Base-by-base conservation (phyloP, 352 stramenopile species). In the Phytophthora syringae region DNA sequence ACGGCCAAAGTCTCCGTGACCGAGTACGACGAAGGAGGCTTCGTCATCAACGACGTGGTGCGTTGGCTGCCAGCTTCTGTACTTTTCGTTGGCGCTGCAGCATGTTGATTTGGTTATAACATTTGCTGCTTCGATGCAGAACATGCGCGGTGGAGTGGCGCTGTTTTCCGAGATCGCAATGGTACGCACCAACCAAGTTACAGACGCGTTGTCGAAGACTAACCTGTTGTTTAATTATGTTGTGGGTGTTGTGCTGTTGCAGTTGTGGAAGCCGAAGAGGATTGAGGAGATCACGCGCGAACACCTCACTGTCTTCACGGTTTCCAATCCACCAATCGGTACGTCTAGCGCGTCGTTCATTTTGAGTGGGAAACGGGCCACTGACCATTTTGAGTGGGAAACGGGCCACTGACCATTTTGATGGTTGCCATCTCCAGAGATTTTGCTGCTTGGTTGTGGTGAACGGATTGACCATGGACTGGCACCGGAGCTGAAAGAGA, bases 1-100 rank as follows among this genome's bases (percentile, higher is more conserved):
- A 91, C 87, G 15, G 57, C 76, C 53, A 95, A 95, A 60, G 71
- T 93, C 18, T 91, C 87, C 1, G 76, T 95, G 44, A 85, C 80
- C 18, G 87, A 93, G 69, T 95, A 95, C 60, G 87, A 95, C 65
- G 85, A 94, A 70, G 85, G 84, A 60, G 87, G 87, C 24, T 94
- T 94, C 58, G 85, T 95, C 39, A 64, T 95, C 54, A 95, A 94
- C 69, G 77, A 93, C 52, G 62, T 95, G 47, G 81, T 88, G 48
- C 28, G 75, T 71, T 66, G 18, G 0, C 12, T n/a, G 16, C 34
- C n/a, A 44, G 40, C 18, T 57, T 28, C 10, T 28, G 15, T 21
- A 39, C 9, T 30, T 32, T 32, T 59, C 6, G 24, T 34, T 34
- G 25, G 24, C 30, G 2, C 16, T 64, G 22, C 2, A n/a, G 36